Evolutionary conservation across 495 filamentous ascomycete species (phyloP), one percentile per base, ranked within the genome.

Genomic region (Penicillium verhagenii): DNA sequence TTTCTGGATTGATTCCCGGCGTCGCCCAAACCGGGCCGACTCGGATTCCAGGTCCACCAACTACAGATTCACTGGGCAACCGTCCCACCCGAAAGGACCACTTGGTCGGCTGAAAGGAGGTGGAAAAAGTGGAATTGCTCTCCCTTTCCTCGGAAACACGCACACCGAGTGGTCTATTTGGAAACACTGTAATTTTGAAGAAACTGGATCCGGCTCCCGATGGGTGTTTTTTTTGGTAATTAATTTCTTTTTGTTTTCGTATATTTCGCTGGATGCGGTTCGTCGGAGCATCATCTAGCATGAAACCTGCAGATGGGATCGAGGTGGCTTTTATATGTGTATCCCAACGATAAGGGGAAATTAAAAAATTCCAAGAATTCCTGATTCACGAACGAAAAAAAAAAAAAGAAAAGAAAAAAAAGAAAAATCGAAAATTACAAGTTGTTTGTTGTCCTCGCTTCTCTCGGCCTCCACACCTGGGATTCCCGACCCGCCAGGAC

Each of bases 31-130:
- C 55, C 65, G 65, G 65, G 62, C 65, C 65, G 65, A 68, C 43
- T 68, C 65, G 65, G 65, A 68, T 66, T 68, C 54, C 59, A 60
- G 57, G 39, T 57, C 63, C 63, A 68, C 65, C 57, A 68, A 40
- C 53, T 37, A 52, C 40, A 39, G 51, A 52, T 42, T 63, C 46
- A 67, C 65, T 65, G 65, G 65, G 56, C 62, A 59, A 63, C 61
- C 58, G 26, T 14, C 14, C 21, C 25, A 35, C 28, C 46, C 31
- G 16, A 18, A 21, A n/a, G 24, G 24, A 20, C 29, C 31, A 49
- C 35, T 57, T 47, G 26, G 56, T 50, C 62, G 59, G 62, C 31
- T 58, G 53, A 62, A 58, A 51, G 59, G 56, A 42, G 49, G 24
- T 11, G 9, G 8, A 18, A 13, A 5, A 21, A 14, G 63, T 64